Evolutionary conservation across 2,329 filamentous ascomycete species (phyloP), one percentile per base, ranked within the genome.

Genomic region (Cadophora malorum): DNA sequence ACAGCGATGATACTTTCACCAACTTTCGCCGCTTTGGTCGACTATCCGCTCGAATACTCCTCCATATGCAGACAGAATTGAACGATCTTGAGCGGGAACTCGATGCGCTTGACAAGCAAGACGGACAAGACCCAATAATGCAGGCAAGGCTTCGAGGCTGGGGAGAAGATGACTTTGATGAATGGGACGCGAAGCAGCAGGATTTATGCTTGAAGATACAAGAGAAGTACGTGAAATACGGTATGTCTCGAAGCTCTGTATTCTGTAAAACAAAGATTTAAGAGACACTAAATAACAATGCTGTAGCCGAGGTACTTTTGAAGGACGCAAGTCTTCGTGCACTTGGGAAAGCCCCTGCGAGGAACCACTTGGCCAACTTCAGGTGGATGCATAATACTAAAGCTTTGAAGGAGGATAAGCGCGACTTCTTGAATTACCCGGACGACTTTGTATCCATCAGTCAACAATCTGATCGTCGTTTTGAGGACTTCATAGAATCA

Each of bases 1-100:
- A 58, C 52, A 45, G 21, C 25, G 31, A 52, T 23, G 56, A 63
- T 14, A 60, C 66, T 33, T 58, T 67, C 8, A 12, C 56, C 0
- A 69, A 70, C 6, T 63, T 50, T 47, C 68, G 70, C 16, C 3
- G 56, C 10, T 72, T 72, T 58, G 63, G 63, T 10, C 28, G 41
- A 14, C 12, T 60, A 9, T 67, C 64, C 28, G 35, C 16, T 19
- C 67, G 69, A 31, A 6, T 68, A n/a, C 55, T 72, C 7, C 12
- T 67, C 16, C 61, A 66, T 1, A 9, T 64, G 10, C 38, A 68
- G 55, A 31, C 65, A 19, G 63, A 70, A 23, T 35, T 72, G 16
- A 65, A 38, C 10, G 31, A 62, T 4, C 28, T 72, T 8, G 63
- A 67, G 21, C 63, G 63, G 21, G 35, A 65, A 35, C 28, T 70